A percentile compares a stretch with the other conserved stretches of the same genome.
Conservation (phyloP, 1,284 basidiomycete genomes). For the Trametes hirsuta region DNA sequence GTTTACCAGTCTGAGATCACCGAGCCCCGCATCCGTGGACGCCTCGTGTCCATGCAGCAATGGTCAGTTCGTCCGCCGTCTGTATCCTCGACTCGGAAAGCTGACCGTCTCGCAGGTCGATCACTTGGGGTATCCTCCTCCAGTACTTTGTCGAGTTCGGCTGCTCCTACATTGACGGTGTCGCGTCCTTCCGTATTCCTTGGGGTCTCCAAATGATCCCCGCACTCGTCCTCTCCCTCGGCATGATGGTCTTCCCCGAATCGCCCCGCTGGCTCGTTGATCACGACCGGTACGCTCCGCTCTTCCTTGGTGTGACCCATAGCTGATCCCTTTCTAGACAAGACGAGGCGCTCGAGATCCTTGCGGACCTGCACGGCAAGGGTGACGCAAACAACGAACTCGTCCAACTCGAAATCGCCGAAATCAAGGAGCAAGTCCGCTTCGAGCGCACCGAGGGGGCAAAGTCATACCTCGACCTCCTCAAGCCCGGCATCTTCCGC, state of each 20-base stretch:
- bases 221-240: conserved; percentile 66
- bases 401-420: conserved; percentile 77
- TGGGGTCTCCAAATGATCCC: conserved; percentile 82
- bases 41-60: conserved; percentile 78
- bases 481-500: conserved; percentile 49
- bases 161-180: conserved; percentile 71
- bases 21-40: conserved; percentile 70
- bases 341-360: conserved; percentile 73
- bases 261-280: conserved; percentile 71
- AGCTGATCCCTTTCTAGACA: background rate
- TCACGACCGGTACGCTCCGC: conserved; percentile 44
- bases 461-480: conserved; percentile 71
- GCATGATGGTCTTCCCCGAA: conserved; percentile 72
- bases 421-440: conserved; percentile 76
- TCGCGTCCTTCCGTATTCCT: conserved; percentile 76
- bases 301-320: too few species aligned
- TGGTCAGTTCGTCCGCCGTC: conserved; percentile 40
- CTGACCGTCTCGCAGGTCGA: conserved; percentile 43
- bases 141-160: conserved; percentile 79
- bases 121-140: conserved; percentile 76
- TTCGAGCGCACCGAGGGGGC: conserved; percentile 75
- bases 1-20: conserved; percentile 72
- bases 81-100: too few species aligned
- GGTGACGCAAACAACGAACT: conserved; percentile 68
- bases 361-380: conserved; percentile 79